A percentile compares a stretch with the other conserved stretches of the same genome.
These are phyloP conservation scores for Lactifluus pinguis DNA, from an alignment of 768 basidiomycete genomes.

Conservation along the genomic window DNA sequence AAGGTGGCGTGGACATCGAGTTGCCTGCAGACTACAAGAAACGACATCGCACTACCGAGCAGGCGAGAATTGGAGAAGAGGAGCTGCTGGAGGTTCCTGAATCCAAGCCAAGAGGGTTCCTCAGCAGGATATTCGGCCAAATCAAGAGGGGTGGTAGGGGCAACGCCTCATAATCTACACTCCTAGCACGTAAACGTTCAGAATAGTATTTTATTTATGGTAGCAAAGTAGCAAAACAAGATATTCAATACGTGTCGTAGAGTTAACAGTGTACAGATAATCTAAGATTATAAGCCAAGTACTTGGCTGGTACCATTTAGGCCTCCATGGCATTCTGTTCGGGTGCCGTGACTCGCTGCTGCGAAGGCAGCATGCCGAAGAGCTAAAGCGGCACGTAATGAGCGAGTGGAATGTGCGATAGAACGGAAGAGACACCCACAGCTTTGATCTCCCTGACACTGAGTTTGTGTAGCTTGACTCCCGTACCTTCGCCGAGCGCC, in stretches of 20 bases:
- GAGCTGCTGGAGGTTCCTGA: not conserved
- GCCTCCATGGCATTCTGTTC: not conserved
- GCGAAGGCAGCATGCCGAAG: conserved; percentile 23
- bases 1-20: conserved; percentile 26
- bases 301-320: not conserved
- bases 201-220: not conserved
- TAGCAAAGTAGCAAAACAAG: not conserved
- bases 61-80: not conserved
- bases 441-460: conserved; percentile 62
- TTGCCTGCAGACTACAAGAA: conserved; percentile 39
- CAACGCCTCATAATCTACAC: not conserved
- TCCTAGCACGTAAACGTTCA: no score
- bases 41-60: conserved; percentile 17
- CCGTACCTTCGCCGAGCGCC: conserved; percentile 60
- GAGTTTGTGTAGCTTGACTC: conserved; percentile 51
- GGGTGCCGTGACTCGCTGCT: not conserved
- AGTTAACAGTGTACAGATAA: not conserved
- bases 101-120: not conserved
- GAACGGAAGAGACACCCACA: conserved; percentile 29
- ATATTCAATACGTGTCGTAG: not conserved
- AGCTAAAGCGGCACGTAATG: conserved; percentile 15
- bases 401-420: not conserved
- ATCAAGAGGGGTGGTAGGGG: not conserved
- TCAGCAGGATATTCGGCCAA: not conserved
- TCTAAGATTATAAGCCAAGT: no score